A percentile compares a stretch with the other conserved stretches of the same genome.
Conservation (phyloP, 1,284 basidiomycete genomes). For the Leccinum insolens region DNA sequence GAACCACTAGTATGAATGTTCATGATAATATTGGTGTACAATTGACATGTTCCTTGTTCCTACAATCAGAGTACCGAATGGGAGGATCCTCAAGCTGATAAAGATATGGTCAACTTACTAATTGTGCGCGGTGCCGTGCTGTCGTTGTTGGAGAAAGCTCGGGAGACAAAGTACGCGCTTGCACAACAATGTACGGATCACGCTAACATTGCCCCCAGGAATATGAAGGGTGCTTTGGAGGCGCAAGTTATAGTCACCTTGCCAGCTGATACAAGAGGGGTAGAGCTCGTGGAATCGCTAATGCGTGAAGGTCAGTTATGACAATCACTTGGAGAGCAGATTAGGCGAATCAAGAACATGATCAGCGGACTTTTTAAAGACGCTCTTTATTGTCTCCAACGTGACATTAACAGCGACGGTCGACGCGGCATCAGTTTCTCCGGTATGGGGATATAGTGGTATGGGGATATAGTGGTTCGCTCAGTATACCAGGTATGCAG, state of each 20-base stretch:
- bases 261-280: conserved; percentile 35
- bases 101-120: conserved; percentile 64
- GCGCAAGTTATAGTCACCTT: conserved; percentile 64
- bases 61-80: conserved; percentile 50
- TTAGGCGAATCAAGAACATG: conserved; percentile 6
- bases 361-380: conserved; percentile 64
- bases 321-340: background rate
- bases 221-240: conserved; percentile 73
- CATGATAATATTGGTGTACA: background rate
- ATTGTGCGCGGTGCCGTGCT: conserved; percentile 59
- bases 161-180: conserved; percentile 61
- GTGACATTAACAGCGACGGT: conserved; percentile 51
- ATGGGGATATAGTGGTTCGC: conserved; percentile 39
- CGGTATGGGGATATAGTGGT: conserved; percentile 38
- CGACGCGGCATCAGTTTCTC: conserved; percentile 39
- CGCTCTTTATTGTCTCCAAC: conserved; percentile 79
- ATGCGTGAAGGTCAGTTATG: conserved; percentile 50
- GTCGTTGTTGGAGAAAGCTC: conserved; percentile 67
- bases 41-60: conserved; percentile 10
- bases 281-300: conserved; percentile 39
- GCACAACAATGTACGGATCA: background rate
- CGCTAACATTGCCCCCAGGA: conserved; percentile 40
- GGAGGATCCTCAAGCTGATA: conserved; percentile 52
- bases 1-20: conserved; percentile 49
- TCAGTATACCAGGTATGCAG: conserved; percentile 47